Evolutionary conservation across 129 eudicot genomes (phyloP), one percentile per base, ranked within the genome.

Genomic region (Chrysanthemum lavandulifolium): DNA sequence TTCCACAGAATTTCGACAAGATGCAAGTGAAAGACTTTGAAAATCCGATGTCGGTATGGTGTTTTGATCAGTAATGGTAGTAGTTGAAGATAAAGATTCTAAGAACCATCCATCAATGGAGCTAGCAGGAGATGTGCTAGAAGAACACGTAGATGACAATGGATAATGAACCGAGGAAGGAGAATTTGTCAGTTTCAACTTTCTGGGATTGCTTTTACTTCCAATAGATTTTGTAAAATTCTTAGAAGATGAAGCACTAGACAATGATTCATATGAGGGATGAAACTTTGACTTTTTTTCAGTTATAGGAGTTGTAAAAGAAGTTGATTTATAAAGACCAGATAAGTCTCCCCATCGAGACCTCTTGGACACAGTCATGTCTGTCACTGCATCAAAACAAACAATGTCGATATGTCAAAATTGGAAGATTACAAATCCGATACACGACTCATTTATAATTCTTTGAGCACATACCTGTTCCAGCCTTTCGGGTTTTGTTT

Each of bases 41-140:
- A 64, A 64, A n/a, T 7, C 51, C 40, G 51, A 64, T 64, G 52
- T 29, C 3, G 7, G 13, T 40, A 13, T 60, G 13, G 43, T 23
- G 29, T 60, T 60, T 23, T 60, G 65, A 60, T 60, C 7, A 36
- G 65, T 60, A 19, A 25, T 25, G 13, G 43, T 25, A 11, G 16
- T 60, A 4, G 73, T 52, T 74, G 78, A 70, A 51, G 81, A 80
- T 47, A 48, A 51, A 69, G 79, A 57, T 73, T 51, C 79, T 10
- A 72, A 76, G 57, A 74, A 68, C 73, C 78, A 84, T 53, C 77
- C 78, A 29, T 80, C 85, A 75, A 72, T 57, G 47, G 88, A 83
- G 72, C 76, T 74, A 60, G 73, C 58, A 58, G 90, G 81, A 9
- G 81, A 80, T 52, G 79, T 81, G 19, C 65, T 11, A 68, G 78